These are phyloP conservation scores for Annulohypoxylon nitens DNA, from an alignment of 495 filamentous ascomycete genomes.

Conservation along the genomic window DNA sequence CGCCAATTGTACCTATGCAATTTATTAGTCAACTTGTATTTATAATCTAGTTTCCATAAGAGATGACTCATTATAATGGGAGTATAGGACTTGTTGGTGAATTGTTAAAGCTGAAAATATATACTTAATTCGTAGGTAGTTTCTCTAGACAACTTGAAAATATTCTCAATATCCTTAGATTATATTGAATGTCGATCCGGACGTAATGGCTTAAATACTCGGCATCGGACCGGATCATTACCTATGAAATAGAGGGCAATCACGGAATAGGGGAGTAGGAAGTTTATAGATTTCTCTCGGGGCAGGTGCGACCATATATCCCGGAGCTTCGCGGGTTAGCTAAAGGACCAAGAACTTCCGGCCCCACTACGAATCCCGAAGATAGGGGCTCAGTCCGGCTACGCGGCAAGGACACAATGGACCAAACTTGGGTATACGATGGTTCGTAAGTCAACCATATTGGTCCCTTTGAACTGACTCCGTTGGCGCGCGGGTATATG, in stretches of 20 bases:
- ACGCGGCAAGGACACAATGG: not conserved
- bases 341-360: not conserved
- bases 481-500: not conserved
- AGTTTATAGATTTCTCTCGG: not conserved
- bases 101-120: too few relatives aligned
- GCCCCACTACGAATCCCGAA: not conserved
- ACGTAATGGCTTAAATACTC: not conserved
- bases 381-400: constrained; percentile 2
- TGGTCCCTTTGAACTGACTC: not conserved
- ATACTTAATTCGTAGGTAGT: too few relatives aligned
- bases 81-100: too few relatives aligned
- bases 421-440: not conserved
- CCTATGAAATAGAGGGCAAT: not conserved
- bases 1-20: not conserved
- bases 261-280: not conserved
- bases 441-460: not conserved
- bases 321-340: not conserved
- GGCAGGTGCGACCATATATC: not conserved
- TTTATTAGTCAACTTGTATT: not conserved
- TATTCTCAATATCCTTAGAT: too few relatives aligned
- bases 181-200: not conserved
- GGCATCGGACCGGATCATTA: not conserved
- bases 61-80: not conserved
- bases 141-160: too few relatives aligned
- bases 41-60: not conserved